phyloP scores from a whole-genome alignment of 176 grass and related monocot genomes.

The Otatea glauca region DNA sequence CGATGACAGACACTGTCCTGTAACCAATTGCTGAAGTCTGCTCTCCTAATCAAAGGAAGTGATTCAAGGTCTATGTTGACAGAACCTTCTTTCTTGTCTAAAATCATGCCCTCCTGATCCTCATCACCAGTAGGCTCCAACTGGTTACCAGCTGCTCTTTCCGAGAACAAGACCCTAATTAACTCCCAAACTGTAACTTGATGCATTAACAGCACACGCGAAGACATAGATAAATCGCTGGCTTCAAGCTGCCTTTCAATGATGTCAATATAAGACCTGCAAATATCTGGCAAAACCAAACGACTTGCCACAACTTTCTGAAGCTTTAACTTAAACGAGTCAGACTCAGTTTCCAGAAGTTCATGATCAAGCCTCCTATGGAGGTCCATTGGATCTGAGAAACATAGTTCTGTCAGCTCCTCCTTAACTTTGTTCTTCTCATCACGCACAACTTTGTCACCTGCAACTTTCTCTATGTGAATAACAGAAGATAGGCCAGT shows the following conservation, averaged over 20 bases:
- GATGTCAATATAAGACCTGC: slow-evolving; percentile 72
- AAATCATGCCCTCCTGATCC: slow-evolving; percentile 74
- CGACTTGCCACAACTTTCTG: slow-evolving; percentile 68
- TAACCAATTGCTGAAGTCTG: slow-evolving; percentile 86
- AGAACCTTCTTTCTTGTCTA: slow-evolving; percentile 77
- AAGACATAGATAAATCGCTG: slow-evolving; percentile 64
- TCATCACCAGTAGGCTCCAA: slow-evolving; percentile 54
- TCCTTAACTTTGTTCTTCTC: slow-evolving; percentile 62
- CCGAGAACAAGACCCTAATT: slow-evolving; percentile 84
- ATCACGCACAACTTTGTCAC: slow-evolving; percentile 69
- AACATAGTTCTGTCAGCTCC: slow-evolving; percentile 72
- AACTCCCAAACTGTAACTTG: slow-evolving; percentile 87
- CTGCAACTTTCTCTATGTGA: slow-evolving; percentile 76
- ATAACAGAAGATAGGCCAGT: slow-evolving; percentile 77
- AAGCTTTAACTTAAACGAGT: slow-evolving; percentile 69
- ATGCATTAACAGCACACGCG: slow-evolving; percentile 75
- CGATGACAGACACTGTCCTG: slow-evolving; percentile 86
- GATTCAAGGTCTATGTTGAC: slow-evolving; percentile 73
- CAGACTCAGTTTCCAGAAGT: slow-evolving; percentile 51
- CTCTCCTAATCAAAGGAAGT: slow-evolving; percentile 81
- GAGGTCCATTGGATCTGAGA: slow-evolving; percentile 67
- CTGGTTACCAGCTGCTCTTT: slow-evolving; percentile 52
- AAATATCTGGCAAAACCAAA: slow-evolving; percentile 78
- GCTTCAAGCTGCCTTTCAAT: slow-evolving; percentile 82
- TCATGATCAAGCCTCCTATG: slow-evolving; percentile 74